These are phyloP conservation scores for Cercophora sp. DNA, from an alignment of 495 filamentous ascomycete species.

Conservation along the genomic window DNA sequence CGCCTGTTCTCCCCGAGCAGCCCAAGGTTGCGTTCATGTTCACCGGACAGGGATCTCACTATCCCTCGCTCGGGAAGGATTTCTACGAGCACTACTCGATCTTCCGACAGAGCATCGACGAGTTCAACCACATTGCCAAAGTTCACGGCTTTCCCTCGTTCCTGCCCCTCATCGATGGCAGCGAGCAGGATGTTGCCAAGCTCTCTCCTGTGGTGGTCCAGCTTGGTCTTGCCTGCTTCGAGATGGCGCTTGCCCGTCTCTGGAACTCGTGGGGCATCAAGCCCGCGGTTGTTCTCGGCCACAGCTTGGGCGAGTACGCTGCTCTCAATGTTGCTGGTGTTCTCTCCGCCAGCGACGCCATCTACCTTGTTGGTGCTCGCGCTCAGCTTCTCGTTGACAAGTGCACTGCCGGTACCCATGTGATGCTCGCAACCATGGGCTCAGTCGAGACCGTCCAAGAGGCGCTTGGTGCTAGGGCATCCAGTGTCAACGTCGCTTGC, in stretches of 20 bases:
- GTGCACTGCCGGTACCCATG: constrained; percentile 68
- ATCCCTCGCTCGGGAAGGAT: constrained; percentile 64
- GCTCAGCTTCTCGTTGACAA: constrained; percentile 70
- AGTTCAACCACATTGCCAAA: constrained; percentile 63
- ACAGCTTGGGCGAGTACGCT: constrained; percentile 86
- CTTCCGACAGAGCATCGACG: constrained; percentile 68
- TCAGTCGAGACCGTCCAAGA: constrained; percentile 38
- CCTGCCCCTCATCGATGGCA: constrained; percentile 62
- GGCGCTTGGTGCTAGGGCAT: constrained; percentile 32
- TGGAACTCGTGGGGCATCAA: constrained; percentile 77
- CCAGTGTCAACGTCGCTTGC: constrained; percentile 49
- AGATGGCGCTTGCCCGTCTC: constrained; percentile 79
- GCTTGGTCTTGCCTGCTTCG: constrained; percentile 70
- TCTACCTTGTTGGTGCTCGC: constrained; percentile 75
- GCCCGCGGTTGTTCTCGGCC: constrained; percentile 75
- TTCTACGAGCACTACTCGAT: constrained; percentile 59
- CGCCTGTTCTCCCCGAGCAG: constrained; percentile 42
- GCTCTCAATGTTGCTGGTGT: constrained; percentile 79
- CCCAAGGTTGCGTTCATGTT: constrained; percentile 64
- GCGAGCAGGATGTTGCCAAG: constrained; percentile 49
- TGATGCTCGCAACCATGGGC: constrained; percentile 58
- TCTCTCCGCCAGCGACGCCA: constrained; percentile 70
- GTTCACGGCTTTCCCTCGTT: constrained; percentile 70
- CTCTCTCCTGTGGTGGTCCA: constrained; percentile 75
- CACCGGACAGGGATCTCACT: constrained; percentile 68